Evolutionary conservation across 2,329 filamentous ascomycete species (phyloP).

Genomic region (Furcasterigmium furcatum): DNA sequence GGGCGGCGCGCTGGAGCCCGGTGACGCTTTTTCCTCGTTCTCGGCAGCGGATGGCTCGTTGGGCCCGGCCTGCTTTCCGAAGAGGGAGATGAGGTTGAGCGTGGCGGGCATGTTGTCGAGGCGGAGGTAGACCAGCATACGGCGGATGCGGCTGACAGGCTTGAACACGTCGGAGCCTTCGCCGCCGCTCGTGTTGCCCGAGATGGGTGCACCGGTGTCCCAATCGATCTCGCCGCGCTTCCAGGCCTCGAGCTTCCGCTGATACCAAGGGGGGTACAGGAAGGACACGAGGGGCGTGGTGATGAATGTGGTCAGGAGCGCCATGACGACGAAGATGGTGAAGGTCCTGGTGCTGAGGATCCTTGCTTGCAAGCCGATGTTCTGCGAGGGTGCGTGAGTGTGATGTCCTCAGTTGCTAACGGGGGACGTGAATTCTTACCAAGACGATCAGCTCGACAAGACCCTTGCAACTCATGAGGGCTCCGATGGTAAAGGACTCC

Average conservation of each 20-base stretch:
- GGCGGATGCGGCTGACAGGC: constrained; percentile 44
- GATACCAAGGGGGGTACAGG: constrained; percentile 59
- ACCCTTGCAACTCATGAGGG: constrained; percentile 86
- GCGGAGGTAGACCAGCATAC: constrained; percentile 76
- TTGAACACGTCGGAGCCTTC: constrained; percentile 26
- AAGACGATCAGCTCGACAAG: constrained; percentile 81
- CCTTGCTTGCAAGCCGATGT: constrained; percentile 69
- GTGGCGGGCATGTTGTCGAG: constrained; percentile 80
- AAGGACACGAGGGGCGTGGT: constrained; percentile 68
- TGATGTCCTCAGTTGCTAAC: neutral
- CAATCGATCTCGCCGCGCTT: constrained; percentile 78
- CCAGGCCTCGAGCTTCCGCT: constrained; percentile 34
- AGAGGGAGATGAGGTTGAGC: constrained; percentile 70
- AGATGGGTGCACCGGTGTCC: constrained; percentile 31
- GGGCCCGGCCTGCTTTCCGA: constrained; percentile 45
- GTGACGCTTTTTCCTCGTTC: constrained; percentile 10
- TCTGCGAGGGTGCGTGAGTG: too few relatives aligned
- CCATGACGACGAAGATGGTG: constrained; percentile 84
- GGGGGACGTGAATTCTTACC: constrained; percentile 9
- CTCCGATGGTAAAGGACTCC: constrained; percentile 76
- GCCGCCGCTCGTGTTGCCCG: neutral
- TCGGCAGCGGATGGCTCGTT: neutral
- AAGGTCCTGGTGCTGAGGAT: constrained; percentile 72
- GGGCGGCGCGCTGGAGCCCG: constrained; percentile 9
- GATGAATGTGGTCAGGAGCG: constrained; percentile 70